Base-by-base conservation (phyloP, 2,329 filamentous ascomycete genomes). In the Pseudocercospora eumusae region DNA sequence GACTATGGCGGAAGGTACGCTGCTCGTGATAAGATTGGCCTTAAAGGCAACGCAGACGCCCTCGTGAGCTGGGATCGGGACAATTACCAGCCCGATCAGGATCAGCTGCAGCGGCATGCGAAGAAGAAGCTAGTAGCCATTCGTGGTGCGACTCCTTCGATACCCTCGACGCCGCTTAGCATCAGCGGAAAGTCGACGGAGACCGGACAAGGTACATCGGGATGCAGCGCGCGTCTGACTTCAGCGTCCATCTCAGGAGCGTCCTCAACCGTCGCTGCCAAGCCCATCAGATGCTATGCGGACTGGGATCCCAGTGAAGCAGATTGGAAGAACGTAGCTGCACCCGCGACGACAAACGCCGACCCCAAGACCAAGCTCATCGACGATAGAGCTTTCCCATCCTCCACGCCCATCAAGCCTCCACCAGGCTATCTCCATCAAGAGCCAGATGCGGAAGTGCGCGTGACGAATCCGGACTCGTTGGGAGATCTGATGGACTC, bases 21-120 rank as follows among this genome's bases (percentile, higher is more conserved):
- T 4, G 62, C 42, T 31, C 61, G 65, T 11, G 66, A 68, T 52
- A 28, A 25, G 3, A 52, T 61, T 13, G 66, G 66, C 18, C 57
- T 68, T 8, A 40, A 52, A n/a, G 62, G 57, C 11, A 59, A 61
- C 42, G 44, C 62, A 4, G 56, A 53, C 11, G 62, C 45, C 40
- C 45, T 47, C 9, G 64, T 62, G 10, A 9, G 45, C 42, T 68
- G 66, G 66, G 28, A 59, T 23, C 50, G 49, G 10, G 50, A 54
- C 15, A n/a, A 54, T 11, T 20, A 54, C n/a, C 18, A 54, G n/a
- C 15, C 21, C 1, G 21, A 20, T 13, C 25, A 36, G 15, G 50
- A 54, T 18, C 10, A 27, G 15, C 9, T n/a, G 27, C 28, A 54
- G 50, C 28, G n/a, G n/a, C 4, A 54, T 20, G 18, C 27, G 28